A percentile compares a stretch with the other conserved stretches of the same genome.
Evolutionary conservation across 148 eudicot genomes (phyloP).

Genomic region (Rhododendron ferrugineum): DNA sequence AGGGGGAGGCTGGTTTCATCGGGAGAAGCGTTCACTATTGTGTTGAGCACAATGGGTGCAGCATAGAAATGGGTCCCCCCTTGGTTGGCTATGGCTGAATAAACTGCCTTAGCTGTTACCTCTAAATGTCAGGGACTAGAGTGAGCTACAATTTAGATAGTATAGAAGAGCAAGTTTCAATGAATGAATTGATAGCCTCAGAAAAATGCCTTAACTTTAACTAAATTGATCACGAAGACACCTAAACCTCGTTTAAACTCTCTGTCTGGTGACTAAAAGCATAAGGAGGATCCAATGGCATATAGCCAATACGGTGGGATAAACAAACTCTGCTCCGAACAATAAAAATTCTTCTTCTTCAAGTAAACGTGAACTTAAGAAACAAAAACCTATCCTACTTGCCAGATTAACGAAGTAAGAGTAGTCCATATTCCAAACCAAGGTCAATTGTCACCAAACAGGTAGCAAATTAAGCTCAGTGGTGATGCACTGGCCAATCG

Average conservation of each 20-base stretch:
- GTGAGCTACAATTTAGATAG: neutral
- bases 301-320: neutral
- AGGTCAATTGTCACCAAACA: neutral
- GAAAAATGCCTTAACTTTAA: neutral
- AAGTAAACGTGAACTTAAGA: neutral
- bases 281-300: neutral
- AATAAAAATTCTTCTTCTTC: neutral
- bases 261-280: neutral
- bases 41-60: no score
- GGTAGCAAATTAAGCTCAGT: no score
- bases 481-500: neutral
- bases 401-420: neutral
- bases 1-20: no score
- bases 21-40: no score
- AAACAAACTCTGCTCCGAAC: neutral
- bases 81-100: no score
- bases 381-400: neutral
- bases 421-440: neutral
- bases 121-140: slow-evolving; percentile 11
- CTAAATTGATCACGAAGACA: neutral
- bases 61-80: no score
- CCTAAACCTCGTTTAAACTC: neutral
- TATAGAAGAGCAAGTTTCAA: neutral
- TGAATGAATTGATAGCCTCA: neutral
- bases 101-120: no score